A percentile compares a stretch with the other conserved stretches of the same genome.
Evolutionary conservation across 768 basidiomycete genomes (phyloP).

Genomic region (Candolleomyces aberdarensis): DNA sequence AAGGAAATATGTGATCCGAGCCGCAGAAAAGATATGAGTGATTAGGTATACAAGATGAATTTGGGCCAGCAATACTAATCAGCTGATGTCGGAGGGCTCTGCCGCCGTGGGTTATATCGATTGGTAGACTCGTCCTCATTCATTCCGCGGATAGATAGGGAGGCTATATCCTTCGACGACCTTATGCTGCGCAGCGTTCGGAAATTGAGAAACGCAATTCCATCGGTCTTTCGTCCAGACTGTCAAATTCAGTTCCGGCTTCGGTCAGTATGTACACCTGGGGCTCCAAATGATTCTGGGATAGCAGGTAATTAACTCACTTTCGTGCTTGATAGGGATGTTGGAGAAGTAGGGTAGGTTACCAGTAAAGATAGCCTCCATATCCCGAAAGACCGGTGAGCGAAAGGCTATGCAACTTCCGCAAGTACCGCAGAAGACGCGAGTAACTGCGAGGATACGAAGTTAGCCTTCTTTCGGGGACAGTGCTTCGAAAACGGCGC

Average conservation of each 20-base stretch:
- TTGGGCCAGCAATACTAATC: too few species aligned
- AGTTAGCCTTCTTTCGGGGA: neutral
- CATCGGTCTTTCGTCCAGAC: conserved; percentile 3
- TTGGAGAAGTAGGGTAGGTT: neutral
- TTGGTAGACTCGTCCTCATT: neutral
- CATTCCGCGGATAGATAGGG: neutral
- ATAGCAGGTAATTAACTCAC: neutral
- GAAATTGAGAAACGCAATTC: conserved; percentile 2
- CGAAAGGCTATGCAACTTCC: conserved; percentile 4
- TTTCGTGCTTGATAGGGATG: conserved; percentile 1
- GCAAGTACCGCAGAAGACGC: conserved; percentile 2
- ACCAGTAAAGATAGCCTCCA: neutral
- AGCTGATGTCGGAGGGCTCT: neutral
- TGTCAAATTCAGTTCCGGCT: neutral
- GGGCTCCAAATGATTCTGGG: neutral
- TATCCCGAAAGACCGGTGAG: conserved; percentile 3
- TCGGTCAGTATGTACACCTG: neutral
- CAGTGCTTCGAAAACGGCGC: neutral
- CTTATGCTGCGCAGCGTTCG: conserved; percentile 1
- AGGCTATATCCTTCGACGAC: conserved; percentile 3
- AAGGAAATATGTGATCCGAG: too few species aligned
- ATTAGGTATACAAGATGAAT: too few species aligned
- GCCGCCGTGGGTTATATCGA: neutral
- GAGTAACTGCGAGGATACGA: neutral
- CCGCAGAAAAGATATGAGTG: too few species aligned